Conservation (phyloP, 352 stramenopile species). For the Phytophthora cryptogea region DNA sequence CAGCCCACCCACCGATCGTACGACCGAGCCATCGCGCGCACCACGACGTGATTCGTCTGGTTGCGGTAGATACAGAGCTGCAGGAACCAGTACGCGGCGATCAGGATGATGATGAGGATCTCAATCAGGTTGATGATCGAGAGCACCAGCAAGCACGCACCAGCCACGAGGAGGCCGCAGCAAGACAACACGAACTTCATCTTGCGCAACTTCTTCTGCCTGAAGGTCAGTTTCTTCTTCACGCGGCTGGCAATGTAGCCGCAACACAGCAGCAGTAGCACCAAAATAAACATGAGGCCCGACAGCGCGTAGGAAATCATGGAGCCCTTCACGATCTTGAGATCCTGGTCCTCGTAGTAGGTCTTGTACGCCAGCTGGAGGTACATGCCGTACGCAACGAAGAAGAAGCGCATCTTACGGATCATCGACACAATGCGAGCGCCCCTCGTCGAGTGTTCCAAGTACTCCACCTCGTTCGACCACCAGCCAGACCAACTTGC, state of each 20-base stretch:
- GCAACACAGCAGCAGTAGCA: conserved; percentile 79
- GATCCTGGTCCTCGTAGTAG: conserved; percentile 71
- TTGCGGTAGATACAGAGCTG: conserved; percentile 75
- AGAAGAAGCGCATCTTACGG: conserved; percentile 86
- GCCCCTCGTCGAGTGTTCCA: conserved; percentile 75
- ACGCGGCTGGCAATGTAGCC: conserved; percentile 85
- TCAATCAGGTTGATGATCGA: conserved; percentile 78
- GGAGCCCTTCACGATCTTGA: conserved; percentile 59
- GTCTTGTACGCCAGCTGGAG: conserved; percentile 80
- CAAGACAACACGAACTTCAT: conserved; percentile 88
- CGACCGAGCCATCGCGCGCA: conserved; percentile 69
- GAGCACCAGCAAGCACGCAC: conserved; percentile 67
- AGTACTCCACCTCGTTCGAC: conserved; percentile 81
- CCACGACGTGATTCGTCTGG: conserved; percentile 82
- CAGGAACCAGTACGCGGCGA: conserved; percentile 88
- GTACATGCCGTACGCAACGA: conserved; percentile 77
- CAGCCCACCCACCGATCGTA: conserved; percentile 87
- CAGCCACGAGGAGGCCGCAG: conserved; percentile 59
- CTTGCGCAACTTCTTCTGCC: conserved; percentile 89
- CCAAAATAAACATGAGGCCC: conserved; percentile 69
- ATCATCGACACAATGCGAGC: conserved; percentile 73
- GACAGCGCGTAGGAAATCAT: conserved; percentile 73
- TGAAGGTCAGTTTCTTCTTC: conserved; percentile 91
- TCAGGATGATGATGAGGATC: conserved; percentile 65
- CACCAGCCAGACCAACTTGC: conserved; percentile 90